Evolutionary conservation across 768 basidiomycete species (phyloP).

Genomic region (Suillus spraguei): DNA sequence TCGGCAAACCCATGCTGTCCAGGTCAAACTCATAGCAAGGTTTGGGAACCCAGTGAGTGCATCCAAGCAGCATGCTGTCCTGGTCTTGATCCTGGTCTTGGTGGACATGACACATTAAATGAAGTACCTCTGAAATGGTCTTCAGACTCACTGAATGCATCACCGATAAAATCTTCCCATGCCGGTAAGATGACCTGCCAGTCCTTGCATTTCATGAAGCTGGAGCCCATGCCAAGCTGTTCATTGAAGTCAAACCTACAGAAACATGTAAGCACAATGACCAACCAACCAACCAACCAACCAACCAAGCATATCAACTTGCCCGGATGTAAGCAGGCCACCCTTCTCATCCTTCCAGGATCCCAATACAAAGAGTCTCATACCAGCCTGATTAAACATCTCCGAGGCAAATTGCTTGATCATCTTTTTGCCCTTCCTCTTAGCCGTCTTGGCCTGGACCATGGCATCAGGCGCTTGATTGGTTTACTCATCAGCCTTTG

Average conservation of each 20-base stretch:
- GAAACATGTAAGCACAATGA: no score
- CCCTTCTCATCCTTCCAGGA: no score
- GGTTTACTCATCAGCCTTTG: no score
- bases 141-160: neutral
- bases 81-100: neutral
- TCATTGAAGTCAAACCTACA: neutral
- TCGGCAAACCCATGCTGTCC: neutral
- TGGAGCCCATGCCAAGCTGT: neutral
- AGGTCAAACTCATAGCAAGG: neutral
- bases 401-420: no score
- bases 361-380: no score
- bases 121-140: neutral
- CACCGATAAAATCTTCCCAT: neutral
- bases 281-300: no score
- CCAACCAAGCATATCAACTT: no score
- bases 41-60: neutral
- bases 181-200: neutral
- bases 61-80: neutral
- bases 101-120: neutral
- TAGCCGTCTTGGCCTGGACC: no score
- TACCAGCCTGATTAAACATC: no score
- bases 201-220: neutral
- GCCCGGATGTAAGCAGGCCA: no score
- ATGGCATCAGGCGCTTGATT: no score
- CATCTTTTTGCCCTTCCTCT: no score